Evolutionary conservation across 805 yeast genomes (phyloP).

Genomic region (Kuraishia cidri): DNA sequence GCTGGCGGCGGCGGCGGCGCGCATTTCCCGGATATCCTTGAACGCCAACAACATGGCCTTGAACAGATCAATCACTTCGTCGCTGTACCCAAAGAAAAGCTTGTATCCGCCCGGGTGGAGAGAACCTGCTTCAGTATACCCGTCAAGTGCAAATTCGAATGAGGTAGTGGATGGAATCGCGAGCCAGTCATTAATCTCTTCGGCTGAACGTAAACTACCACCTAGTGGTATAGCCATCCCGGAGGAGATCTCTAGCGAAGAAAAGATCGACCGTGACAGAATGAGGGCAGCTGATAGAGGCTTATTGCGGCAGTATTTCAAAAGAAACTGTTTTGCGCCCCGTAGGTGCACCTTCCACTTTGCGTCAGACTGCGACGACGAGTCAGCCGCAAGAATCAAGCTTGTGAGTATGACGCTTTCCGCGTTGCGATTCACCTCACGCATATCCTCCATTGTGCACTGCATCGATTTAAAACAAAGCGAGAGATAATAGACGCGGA

Average conservation of each 20-base stretch:
- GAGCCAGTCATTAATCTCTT: conserved; percentile 27
- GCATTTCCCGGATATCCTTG: background rate
- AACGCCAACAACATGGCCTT: background rate
- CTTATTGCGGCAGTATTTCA: conserved; percentile 25
- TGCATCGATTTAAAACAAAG: conserved; percentile 53
- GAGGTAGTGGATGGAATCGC: no score
- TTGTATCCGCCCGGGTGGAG: conserved; percentile 8
- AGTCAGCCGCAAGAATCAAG: conserved; percentile 49
- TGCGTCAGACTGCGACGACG: conserved; percentile 41
- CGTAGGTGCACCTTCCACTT: conserved; percentile 55
- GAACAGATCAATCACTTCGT: conserved; percentile 12
- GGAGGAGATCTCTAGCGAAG: conserved; percentile 44
- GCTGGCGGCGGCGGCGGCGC: no score
- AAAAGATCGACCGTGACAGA: conserved; percentile 22
- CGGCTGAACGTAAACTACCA: conserved; percentile 37
- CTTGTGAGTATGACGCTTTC: conserved; percentile 63
- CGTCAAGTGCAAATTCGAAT: no score
- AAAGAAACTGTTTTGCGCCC: conserved; percentile 54
- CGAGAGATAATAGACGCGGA: conserved; percentile 49
- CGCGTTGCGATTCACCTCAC: conserved; percentile 30
- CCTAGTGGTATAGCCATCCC: conserved; percentile 42
- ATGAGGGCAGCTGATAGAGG: conserved; percentile 10
- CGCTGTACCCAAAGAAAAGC: conserved; percentile 17
- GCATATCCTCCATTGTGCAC: conserved; percentile 27
- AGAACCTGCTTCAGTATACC: background rate